phyloP scores from a whole-genome alignment of 352 stramenopile species.

The Globisporangium canariense region DNA sequence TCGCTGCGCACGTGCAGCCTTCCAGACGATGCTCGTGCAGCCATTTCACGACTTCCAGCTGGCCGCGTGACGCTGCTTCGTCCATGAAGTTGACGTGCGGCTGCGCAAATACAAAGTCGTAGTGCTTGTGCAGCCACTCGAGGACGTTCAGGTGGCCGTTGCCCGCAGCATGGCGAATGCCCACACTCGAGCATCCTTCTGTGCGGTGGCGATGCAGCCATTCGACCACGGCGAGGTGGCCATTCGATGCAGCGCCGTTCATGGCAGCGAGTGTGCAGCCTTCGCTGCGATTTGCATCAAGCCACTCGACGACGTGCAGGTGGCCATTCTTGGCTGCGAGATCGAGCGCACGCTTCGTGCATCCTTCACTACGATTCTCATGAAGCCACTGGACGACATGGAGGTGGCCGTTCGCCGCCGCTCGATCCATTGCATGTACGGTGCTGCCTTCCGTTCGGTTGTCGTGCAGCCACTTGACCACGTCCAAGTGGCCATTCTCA shows the following conservation, averaged over 20 bases:
- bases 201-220: constrained; percentile 47
- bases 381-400: constrained; percentile 46
- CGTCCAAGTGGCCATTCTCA: constrained; percentile 27
- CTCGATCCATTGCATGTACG: constrained; percentile 41
- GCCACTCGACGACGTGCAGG: constrained; percentile 45
- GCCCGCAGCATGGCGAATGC: constrained; percentile 29
- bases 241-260: constrained; percentile 38
- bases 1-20: constrained; percentile 44
- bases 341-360: constrained; percentile 41
- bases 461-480: constrained; percentile 38
- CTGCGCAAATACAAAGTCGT: constrained; percentile 21
- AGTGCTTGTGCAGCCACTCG: constrained; percentile 34
- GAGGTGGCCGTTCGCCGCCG: constrained; percentile 41
- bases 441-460: constrained; percentile 36
- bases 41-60: constrained; percentile 37
- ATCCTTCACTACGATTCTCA: constrained; percentile 33
- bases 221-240: constrained; percentile 49
- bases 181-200: constrained; percentile 37
- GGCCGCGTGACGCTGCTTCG: constrained; percentile 28
- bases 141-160: constrained; percentile 40
- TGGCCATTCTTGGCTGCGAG: constrained; percentile 48
- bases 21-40: constrained; percentile 27
- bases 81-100: constrained; percentile 43
- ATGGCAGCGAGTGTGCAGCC: constrained; percentile 45
- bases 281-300: constrained; percentile 35